phyloP scores from a whole-genome alignment of 805 yeast genomes.

The Ogataea ganodermae region DNA sequence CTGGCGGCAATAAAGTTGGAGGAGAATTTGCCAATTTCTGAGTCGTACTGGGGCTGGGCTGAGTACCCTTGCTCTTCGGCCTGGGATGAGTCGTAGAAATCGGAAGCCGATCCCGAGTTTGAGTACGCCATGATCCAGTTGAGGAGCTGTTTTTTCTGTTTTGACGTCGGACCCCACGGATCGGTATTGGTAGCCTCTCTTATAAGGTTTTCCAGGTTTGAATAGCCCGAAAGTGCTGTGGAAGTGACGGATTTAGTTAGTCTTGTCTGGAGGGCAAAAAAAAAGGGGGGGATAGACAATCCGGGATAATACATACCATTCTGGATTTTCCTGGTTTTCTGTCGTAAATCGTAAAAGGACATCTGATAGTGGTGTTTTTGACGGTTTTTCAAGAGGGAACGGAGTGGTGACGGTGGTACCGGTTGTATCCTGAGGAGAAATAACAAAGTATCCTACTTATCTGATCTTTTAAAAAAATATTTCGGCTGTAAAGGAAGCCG shows the following conservation, averaged over 20 bases:
- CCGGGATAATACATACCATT: slow-evolving; percentile 26
- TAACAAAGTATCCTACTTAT: neutral
- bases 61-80: slow-evolving; percentile 1
- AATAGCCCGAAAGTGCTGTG: slow-evolving; percentile 32
- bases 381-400: neutral
- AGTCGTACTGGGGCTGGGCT: slow-evolving; percentile 9
- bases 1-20: slow-evolving; percentile 23
- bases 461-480: neutral
- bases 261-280: slow-evolving; percentile 1
- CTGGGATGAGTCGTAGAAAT: slow-evolving; percentile 14
- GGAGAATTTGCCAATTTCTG: slow-evolving; percentile 23
- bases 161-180: slow-evolving; percentile 53
- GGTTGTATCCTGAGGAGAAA: neutral
- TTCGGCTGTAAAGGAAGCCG: slow-evolving; percentile 4
- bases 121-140: slow-evolving; percentile 24
- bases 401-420: no score
- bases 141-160: slow-evolving; percentile 39
- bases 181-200: slow-evolving; percentile 52
- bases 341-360: slow-evolving; percentile 32
- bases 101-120: slow-evolving; percentile 14
- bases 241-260: neutral
- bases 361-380: neutral
- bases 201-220: slow-evolving; percentile 34
- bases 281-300: neutral
- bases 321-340: slow-evolving; percentile 38